Conservation (phyloP, 2,329 filamentous ascomycete genomes). For the Periglandula ipomoeae region DNA sequence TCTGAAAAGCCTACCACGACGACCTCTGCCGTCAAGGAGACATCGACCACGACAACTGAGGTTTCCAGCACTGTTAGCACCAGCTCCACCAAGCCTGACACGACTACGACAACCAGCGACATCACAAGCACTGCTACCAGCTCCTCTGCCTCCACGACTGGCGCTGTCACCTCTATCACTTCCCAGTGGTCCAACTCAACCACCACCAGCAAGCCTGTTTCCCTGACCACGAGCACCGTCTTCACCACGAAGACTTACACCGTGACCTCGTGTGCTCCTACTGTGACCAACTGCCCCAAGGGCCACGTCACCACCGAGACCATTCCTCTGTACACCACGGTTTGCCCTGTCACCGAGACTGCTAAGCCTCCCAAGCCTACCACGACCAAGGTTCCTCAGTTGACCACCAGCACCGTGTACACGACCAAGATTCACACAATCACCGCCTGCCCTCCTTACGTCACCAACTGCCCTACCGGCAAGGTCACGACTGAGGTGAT, state of each 20-base stretch:
- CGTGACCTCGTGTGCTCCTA: constrained; percentile 44
- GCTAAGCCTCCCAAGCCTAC: constrained; percentile 10
- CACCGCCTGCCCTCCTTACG: constrained; percentile 37
- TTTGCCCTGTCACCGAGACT: constrained; percentile 24
- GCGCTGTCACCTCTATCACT: neutral
- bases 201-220: neutral
- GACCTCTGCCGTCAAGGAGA: neutral
- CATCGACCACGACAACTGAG: neutral
- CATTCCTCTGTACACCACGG: constrained; percentile 25
- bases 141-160: neutral
- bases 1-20: neutral
- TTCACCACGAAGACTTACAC: constrained; percentile 45
- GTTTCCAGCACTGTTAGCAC: neutral
- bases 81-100: too few species aligned
- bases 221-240: constrained; percentile 26
- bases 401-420: constrained; percentile 19
- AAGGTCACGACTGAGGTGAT: constrained; percentile 7
- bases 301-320: constrained; percentile 24
- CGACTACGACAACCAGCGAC: too few species aligned
- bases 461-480: constrained; percentile 24
- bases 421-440: constrained; percentile 35
- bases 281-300: constrained; percentile 39
- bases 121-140: too few species aligned
- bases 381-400: neutral
- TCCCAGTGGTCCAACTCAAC: constrained; percentile 11